Evolutionary conservation across 768 basidiomycete genomes (phyloP).

Genomic region (Brasilioporus rufonigricans): DNA sequence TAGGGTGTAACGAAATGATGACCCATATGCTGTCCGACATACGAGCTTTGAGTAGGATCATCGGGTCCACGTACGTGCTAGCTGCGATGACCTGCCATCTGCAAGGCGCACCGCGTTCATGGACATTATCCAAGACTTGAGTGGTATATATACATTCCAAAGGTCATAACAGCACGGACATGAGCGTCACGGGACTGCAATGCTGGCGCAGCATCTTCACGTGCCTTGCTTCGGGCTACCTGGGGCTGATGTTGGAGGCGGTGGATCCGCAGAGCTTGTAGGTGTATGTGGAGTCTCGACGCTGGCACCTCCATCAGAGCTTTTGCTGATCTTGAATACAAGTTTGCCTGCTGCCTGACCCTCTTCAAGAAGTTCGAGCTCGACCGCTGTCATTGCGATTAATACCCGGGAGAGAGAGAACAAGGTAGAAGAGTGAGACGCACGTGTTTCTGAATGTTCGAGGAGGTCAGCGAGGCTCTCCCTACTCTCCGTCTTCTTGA

Average conservation of each 20-base stretch:
- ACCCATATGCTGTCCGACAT: not conserved
- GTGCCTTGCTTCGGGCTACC: not conserved
- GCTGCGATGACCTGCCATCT: not conserved
- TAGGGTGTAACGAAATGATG: not conserved
- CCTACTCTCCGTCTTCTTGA: constrained; percentile 34
- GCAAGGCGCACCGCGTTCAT: not conserved
- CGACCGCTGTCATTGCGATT: constrained; percentile 19
- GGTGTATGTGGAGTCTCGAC: constrained; percentile 1
- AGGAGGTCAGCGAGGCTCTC: constrained; percentile 32
- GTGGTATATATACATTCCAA: not conserved
- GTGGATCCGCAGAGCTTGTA: not conserved
- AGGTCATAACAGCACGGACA: constrained; percentile 4
- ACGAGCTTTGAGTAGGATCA: not conserved
- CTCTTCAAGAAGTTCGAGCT: constrained; percentile 32
- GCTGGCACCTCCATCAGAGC: not conserved
- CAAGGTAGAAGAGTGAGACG: not conserved
- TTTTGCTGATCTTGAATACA: constrained; percentile 26
- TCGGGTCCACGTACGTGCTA: not conserved
- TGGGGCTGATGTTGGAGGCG: not conserved
- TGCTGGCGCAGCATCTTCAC: not conserved
- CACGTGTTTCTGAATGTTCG: constrained; percentile 31
- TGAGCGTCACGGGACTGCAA: not conserved
- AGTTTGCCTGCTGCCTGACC: constrained; percentile 31
- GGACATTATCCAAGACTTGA: constrained; percentile 13
- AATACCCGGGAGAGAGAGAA: not conserved